These are phyloP conservation scores for Pulveroboletus sp. DNA, from an alignment of 768 basidiomycete species.

Conservation along the genomic window DNA sequence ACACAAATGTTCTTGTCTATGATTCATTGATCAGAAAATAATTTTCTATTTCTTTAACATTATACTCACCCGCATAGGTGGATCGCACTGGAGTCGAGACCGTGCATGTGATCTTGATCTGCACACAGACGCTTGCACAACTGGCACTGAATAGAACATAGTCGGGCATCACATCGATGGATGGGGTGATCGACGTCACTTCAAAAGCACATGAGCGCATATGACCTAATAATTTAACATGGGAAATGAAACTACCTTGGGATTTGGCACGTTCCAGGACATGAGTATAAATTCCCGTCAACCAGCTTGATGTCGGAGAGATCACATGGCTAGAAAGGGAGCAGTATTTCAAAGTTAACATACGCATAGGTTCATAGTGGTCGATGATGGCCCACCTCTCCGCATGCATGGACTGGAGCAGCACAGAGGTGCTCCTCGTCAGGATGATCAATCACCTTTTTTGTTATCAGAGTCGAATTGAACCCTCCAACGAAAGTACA, in stretches of 20 bases:
- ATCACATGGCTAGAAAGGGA: conserved; percentile 37
- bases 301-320: conserved; percentile 29
- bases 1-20: conserved; percentile 53
- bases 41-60: neutral
- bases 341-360: neutral
- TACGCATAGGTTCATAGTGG: too few relatives aligned
- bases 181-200: conserved; percentile 43
- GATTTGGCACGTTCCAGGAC: conserved; percentile 38
- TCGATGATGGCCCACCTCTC: conserved; percentile 34
- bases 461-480: neutral
- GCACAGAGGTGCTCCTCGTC: conserved; percentile 52
- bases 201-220: neutral
- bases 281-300: conserved; percentile 35
- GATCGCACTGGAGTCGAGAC: conserved; percentile 32
- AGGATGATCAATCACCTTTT: conserved; percentile 42
- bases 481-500: neutral
- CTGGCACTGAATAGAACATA: conserved; percentile 51
- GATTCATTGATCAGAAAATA: neutral
- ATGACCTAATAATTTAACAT: neutral
- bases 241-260: conserved; percentile 32
- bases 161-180: conserved; percentile 48
- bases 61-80: conserved; percentile 55
- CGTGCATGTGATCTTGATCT: conserved; percentile 48
- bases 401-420: conserved; percentile 51
- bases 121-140: conserved; percentile 54